Percentiles rank a stretch among this genome's conserved stretches.
phyloP scores from a whole-genome alignment of 805 yeast genomes.

The Naumovozyma castellii region DNA sequence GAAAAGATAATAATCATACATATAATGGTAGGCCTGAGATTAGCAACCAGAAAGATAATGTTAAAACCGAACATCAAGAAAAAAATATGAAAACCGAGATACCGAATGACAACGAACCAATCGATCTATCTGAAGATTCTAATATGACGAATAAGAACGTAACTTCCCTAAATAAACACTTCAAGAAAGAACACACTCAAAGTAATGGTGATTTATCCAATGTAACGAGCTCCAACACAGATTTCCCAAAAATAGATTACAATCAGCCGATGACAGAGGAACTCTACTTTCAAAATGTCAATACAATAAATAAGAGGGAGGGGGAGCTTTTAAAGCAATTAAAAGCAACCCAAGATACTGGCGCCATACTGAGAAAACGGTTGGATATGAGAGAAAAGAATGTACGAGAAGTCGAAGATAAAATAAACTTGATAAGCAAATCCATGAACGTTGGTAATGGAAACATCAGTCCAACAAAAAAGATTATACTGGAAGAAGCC shows the following conservation, averaged over 20 bases:
- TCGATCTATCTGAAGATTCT: background rate
- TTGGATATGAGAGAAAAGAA: slow-evolving; percentile 18
- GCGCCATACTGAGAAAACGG: slow-evolving; percentile 17
- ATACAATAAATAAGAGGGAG: background rate
- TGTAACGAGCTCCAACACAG: too few species aligned
- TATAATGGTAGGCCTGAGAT: background rate
- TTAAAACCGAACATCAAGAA: background rate
- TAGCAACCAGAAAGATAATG: background rate
- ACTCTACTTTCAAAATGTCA: background rate
- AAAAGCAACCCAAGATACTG: background rate
- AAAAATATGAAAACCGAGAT: background rate
- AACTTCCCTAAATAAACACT: too few species aligned
- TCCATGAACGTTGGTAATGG: slow-evolving; percentile 2
- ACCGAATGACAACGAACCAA: background rate
- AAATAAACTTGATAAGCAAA: slow-evolving; percentile 5
- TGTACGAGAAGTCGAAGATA: slow-evolving; percentile 9
- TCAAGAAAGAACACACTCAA: too few species aligned
- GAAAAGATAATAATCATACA: too few species aligned
- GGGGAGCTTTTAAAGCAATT: background rate
- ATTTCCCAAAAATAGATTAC: background rate
- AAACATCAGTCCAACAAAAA: slow-evolving; percentile 2
- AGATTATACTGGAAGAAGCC: slow-evolving; percentile 12
- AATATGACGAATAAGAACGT: too few species aligned
- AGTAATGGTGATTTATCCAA: too few species aligned
- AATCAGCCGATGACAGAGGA: background rate